Percentiles rank a stretch among this genome's conserved stretches.
Conservation (phyloP, 345 rosid species). For the Pistacia atlantica region DNA sequence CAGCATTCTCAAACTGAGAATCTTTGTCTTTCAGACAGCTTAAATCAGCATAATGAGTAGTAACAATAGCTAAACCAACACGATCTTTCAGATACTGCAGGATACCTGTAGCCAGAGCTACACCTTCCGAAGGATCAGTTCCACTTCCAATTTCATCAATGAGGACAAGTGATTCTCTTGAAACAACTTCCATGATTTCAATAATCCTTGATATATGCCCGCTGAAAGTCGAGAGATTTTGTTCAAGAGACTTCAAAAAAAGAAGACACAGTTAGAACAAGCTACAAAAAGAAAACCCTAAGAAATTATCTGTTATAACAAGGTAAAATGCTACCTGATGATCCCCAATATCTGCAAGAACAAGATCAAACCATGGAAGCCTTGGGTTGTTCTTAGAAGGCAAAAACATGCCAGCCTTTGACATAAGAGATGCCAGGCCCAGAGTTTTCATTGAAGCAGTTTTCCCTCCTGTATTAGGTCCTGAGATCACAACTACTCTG, state of each 20-base stretch:
- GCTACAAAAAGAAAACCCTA: slow-evolving; percentile 21
- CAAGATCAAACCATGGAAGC: slow-evolving; percentile 95
- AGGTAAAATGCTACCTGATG: slow-evolving; percentile 69
- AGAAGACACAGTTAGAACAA: slow-evolving; percentile 45
- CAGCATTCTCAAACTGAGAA: slow-evolving; percentile 76
- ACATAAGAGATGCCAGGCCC: slow-evolving; percentile 84
- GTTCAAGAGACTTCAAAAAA: slow-evolving; percentile 80
- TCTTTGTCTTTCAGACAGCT: slow-evolving; percentile 80
- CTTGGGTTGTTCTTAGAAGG: slow-evolving; percentile 76
- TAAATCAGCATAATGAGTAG: slow-evolving; percentile 91
- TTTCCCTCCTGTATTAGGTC: slow-evolving; percentile 97
- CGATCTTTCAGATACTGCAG: slow-evolving; percentile 62
- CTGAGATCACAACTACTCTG: slow-evolving; percentile 83
- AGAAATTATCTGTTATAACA: slow-evolving; percentile 25
- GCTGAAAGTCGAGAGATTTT: slow-evolving; percentile 88
- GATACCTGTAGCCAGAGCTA: slow-evolving; percentile 82
- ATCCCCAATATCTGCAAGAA: slow-evolving; percentile 94
- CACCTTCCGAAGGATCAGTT: slow-evolving; percentile 97
- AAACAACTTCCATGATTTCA: slow-evolving; percentile 66
- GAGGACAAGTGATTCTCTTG: slow-evolving; percentile 82
- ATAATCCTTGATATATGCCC: slow-evolving; percentile 80
- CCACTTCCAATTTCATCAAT: slow-evolving; percentile 94
- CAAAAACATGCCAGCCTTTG: slow-evolving; percentile 86
- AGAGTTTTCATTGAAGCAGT: slow-evolving; percentile 95
- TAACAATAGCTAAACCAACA: slow-evolving; percentile 70